Base-by-base conservation (phyloP, 805 yeast genomes). In the Candida ulmi region DNA sequence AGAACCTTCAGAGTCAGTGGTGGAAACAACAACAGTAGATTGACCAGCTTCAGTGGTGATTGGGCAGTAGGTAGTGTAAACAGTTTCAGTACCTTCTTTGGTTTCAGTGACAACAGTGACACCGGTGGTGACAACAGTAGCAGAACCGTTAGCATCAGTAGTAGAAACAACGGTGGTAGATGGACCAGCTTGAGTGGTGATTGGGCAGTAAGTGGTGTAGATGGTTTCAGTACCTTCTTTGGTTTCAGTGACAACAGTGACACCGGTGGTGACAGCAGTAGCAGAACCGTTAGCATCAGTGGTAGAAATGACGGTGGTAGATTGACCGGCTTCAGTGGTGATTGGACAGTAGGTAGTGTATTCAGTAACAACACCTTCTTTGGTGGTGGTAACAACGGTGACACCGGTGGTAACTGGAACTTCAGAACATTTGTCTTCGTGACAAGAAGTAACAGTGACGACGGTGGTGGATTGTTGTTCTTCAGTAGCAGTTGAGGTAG, bases 341-440 rank as follows among this genome's bases (percentile, higher is more conserved):
- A 45, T 38, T 46, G 58, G 47, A 33, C 58, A 52, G 48, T 57
- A 45, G 32, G 54, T 47, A 18, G 55, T 45, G 50, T 45, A 44
- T 11, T 21, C 40, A 33, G 55, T 46, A 13, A 38, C 48, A 5
- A 31, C 42, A 36, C 50, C 51, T 12, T 11, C 32, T 16, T 52
- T 44, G 30, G 71, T 66, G 33, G 42, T 46, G 33, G 61, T 59
- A 33, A 61, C 60, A 19, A 41, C 50, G 21, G 55, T 47, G 37
- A 47, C 50, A 37, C 58, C 51, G 38, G 68, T 63, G 39, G 61
- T 47, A 21, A 42, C 49, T 25, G 50, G 30, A 17, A 39, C 24
- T 30, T 38, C 41, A 12, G 50, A 34, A 23, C 57, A 52, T 12
- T 32, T 39, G 24, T 47, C 34, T 24, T 38, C 41, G 3, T 34